These are phyloP conservation scores for Vickermania spadyakhi DNA, from an alignment of 208 protist genomes.

Conservation along the genomic window DNA sequence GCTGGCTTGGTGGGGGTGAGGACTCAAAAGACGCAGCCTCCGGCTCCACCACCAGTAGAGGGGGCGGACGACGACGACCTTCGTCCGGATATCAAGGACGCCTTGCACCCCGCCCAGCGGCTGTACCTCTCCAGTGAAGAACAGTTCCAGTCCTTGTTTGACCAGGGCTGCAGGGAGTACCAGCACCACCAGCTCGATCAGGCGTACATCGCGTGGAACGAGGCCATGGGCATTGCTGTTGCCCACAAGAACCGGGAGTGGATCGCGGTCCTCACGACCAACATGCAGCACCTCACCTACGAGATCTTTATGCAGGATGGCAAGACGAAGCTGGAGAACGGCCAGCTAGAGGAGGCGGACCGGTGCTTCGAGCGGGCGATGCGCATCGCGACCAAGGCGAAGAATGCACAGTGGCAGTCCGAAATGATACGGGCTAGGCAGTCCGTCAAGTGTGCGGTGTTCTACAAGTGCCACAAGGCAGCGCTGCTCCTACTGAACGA, in stretches of 20 bases:
- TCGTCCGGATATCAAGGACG: background rate
- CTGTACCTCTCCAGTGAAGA: conserved; percentile 29
- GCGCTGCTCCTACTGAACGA: conserved; percentile 68
- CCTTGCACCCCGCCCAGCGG: conserved; percentile 12
- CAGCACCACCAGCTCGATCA: conserved; percentile 57
- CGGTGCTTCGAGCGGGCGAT: conserved; percentile 54
- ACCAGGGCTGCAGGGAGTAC: conserved; percentile 76
- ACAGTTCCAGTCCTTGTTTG: conserved; percentile 77
- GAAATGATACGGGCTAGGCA: conserved; percentile 66
- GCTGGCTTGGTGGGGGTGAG: background rate
- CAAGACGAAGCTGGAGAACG: conserved; percentile 37
- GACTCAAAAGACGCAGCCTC: background rate
- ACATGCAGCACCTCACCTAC: conserved; percentile 87
- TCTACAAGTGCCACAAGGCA: conserved; percentile 76
- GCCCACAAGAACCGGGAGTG: conserved; percentile 81
- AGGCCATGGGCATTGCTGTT: conserved; percentile 75
- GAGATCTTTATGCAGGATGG: conserved; percentile 83
- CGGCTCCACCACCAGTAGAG: background rate
- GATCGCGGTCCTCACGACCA: conserved; percentile 81
- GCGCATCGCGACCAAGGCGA: conserved; percentile 72
- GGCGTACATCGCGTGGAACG: conserved; percentile 86
- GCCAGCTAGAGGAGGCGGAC: conserved; percentile 66
- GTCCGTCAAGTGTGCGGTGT: conserved; percentile 76
- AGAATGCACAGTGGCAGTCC: conserved; percentile 77
- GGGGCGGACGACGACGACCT: conserved; percentile 2